Evolutionary conservation across 2,329 filamentous ascomycete species (phyloP).

Genomic region (Fusarium hostae): DNA sequence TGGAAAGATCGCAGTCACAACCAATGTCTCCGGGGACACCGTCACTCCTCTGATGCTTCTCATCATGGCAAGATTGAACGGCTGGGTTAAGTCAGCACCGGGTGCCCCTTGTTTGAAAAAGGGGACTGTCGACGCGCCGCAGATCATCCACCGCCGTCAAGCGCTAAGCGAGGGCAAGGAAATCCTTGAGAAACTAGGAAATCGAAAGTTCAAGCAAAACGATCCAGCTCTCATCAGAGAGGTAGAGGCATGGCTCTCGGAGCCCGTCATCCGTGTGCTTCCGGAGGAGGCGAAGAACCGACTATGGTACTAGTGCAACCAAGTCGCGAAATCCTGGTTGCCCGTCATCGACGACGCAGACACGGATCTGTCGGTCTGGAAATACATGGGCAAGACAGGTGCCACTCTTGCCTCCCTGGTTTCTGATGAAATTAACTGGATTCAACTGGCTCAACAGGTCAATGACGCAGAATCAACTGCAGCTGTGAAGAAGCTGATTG

Average conservation of each 20-base stretch:
- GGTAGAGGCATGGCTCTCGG: conserved; percentile 1
- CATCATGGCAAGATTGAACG: neutral
- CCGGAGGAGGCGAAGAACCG: conserved; percentile 13
- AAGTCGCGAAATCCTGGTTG: conserved; percentile 4
- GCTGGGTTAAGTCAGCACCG: neutral
- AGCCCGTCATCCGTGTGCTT: neutral
- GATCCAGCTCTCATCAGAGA: neutral
- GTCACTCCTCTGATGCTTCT: neutral
- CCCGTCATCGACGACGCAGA: neutral
- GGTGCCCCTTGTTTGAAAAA: neutral
- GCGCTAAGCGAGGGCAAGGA: neutral
- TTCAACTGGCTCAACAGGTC: neutral
- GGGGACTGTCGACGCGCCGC: neutral
- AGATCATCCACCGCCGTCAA: neutral
- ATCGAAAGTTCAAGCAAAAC: neutral
- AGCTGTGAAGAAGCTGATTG: conserved; percentile 2
- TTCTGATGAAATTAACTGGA: neutral
- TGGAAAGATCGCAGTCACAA: neutral
- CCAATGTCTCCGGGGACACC: neutral
- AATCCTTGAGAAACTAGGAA: conserved; percentile 2
- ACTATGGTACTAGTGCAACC: conserved; percentile 4
- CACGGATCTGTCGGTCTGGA: neutral
- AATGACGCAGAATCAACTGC: neutral
- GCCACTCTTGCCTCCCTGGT: neutral
- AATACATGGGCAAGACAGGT: neutral